phyloP scores from a whole-genome alignment of 805 yeast species.

The Candida berthetii region DNA sequence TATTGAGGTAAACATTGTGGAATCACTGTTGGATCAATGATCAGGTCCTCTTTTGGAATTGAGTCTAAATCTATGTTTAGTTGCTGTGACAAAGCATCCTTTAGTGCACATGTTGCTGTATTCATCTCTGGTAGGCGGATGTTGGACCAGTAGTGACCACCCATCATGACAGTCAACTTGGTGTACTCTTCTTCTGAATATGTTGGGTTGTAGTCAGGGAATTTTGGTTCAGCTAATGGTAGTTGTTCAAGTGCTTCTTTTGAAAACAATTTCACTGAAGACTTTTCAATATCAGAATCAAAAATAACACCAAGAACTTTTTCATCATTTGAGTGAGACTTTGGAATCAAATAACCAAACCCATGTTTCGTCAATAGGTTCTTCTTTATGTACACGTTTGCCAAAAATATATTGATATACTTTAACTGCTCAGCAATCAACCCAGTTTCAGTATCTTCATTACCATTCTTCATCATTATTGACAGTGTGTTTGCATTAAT shows the following conservation, averaged over 20 bases:
- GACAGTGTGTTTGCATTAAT: slow-evolving; percentile 39
- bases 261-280: slow-evolving; percentile 27
- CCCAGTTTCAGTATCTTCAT: slow-evolving; percentile 7
- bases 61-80: slow-evolving; percentile 27
- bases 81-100: slow-evolving; percentile 31
- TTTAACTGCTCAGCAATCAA: slow-evolving; percentile 15
- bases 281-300: slow-evolving; percentile 78
- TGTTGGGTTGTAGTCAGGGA: not conserved
- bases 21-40: slow-evolving; percentile 35
- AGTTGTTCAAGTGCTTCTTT: slow-evolving; percentile 7
- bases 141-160: slow-evolving; percentile 59
- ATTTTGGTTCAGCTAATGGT: slow-evolving; percentile 10
- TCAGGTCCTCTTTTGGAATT: slow-evolving; percentile 15
- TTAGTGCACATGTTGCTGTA: slow-evolving; percentile 24
- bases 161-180: slow-evolving; percentile 84
- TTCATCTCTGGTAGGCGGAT: slow-evolving; percentile 15
- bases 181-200: slow-evolving; percentile 36
- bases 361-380: slow-evolving; percentile 48
- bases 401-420: slow-evolving; percentile 47
- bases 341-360: slow-evolving; percentile 86
- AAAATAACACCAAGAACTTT: slow-evolving; percentile 79
- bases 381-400: slow-evolving; percentile 56
- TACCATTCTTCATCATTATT: slow-evolving; percentile 13
- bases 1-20: slow-evolving; percentile 74
- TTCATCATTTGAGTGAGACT: slow-evolving; percentile 37